Evolutionary conservation across 2,329 filamentous ascomycete genomes (phyloP).

Genomic region (Colletotrichum sp.): DNA sequence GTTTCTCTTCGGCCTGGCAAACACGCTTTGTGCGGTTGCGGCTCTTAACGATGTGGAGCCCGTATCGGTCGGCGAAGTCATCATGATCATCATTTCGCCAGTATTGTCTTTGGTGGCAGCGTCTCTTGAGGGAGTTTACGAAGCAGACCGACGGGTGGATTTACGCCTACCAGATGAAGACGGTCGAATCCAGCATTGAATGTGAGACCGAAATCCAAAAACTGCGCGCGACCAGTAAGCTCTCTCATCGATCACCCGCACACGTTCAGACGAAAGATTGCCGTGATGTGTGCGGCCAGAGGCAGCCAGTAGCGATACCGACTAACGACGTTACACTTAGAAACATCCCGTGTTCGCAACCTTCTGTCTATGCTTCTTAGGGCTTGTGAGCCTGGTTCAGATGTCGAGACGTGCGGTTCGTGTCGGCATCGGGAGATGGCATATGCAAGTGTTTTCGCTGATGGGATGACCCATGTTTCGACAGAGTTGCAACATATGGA

Average conservation of each 20-base stretch:
- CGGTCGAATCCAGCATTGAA: not conserved
- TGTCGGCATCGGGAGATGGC: not conserved
- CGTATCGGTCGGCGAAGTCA: not conserved
- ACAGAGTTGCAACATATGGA: not conserved
- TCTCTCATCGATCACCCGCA: not conserved
- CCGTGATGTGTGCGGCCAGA: not conserved
- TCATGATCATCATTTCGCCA: not conserved
- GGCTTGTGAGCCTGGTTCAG: not conserved
- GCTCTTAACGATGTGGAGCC: not conserved
- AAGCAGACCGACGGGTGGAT: not conserved
- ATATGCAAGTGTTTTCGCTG: not conserved
- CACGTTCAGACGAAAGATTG: not conserved
- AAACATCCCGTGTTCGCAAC: not conserved
- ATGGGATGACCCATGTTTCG: not conserved
- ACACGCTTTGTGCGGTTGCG: not conserved
- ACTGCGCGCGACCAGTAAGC: not conserved
- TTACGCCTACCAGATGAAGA: not conserved
- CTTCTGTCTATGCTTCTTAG: not conserved
- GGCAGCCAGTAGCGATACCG: not conserved
- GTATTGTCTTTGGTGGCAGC: not conserved
- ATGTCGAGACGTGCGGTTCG: not conserved
- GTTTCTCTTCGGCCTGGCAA: not conserved
- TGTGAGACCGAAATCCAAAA: not conserved
- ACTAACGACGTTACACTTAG: not conserved
- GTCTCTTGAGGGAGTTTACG: not conserved